phyloP scores from a whole-genome alignment of 1,284 basidiomycete genomes.

The Naganishia sp. region DNA sequence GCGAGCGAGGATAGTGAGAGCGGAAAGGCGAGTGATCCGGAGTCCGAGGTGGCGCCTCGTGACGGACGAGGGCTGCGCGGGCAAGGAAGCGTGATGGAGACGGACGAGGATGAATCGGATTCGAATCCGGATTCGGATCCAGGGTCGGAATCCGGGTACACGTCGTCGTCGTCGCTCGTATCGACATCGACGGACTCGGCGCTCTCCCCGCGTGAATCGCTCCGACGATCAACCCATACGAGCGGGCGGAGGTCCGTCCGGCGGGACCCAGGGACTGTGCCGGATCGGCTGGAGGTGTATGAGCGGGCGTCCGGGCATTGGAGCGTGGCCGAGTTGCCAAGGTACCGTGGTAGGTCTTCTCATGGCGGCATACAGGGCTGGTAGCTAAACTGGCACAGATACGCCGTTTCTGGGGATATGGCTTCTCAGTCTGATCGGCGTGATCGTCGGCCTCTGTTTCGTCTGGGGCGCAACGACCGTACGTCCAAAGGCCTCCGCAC shows the following conservation, averaged over 20 bases:
- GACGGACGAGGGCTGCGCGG: conserved; percentile 12
- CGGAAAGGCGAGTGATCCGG: conserved; percentile 22
- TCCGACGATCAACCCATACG: no score
- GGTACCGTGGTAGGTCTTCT: conserved; percentile 50
- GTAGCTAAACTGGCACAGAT: conserved; percentile 38
- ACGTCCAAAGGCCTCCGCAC: conserved; percentile 26
- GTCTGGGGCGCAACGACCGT: conserved; percentile 54
- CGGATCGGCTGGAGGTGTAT: conserved; percentile 47
- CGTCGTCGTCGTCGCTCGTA: conserved; percentile 35
- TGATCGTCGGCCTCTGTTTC: conserved; percentile 49
- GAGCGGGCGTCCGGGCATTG: conserved; percentile 52
- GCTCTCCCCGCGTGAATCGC: not conserved
- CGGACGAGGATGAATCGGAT: conserved; percentile 36
- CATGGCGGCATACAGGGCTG: not conserved
- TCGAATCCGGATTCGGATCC: conserved; percentile 41
- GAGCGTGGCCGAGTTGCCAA: conserved; percentile 41
- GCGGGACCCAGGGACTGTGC: conserved; percentile 28
- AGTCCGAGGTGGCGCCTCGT: not conserved
- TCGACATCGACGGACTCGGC: conserved; percentile 40
- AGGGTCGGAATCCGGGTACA: conserved; percentile 41
- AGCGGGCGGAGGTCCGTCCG: no score
- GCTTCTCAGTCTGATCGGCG: conserved; percentile 44
- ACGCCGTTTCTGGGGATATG: conserved; percentile 51
- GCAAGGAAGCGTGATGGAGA: not conserved
- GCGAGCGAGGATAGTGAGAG: conserved; percentile 7